Conservation (phyloP, 352 stramenopile genomes). For the Globisporangium polare region DNA sequence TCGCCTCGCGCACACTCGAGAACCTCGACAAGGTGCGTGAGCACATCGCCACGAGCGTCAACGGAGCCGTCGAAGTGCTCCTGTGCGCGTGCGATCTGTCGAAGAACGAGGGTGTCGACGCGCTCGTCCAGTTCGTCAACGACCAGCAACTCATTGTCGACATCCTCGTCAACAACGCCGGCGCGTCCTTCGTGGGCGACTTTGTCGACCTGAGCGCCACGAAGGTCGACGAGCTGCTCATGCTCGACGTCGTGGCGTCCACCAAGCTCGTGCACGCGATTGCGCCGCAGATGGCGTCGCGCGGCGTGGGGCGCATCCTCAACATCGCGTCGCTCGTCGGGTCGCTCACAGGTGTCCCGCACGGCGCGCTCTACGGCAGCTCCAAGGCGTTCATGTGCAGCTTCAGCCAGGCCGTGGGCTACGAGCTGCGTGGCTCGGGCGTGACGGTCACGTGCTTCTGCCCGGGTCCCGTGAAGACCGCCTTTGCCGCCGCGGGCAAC, state of each 20-base stretch:
- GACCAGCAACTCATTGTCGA: conserved; percentile 67
- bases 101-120: conserved; percentile 42
- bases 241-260: conserved; percentile 52
- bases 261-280: conserved; percentile 51
- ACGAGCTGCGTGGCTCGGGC: conserved; percentile 55
- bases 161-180: conserved; percentile 85
- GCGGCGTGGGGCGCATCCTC: conserved; percentile 61
- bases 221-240: conserved; percentile 46
- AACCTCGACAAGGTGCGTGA: conserved; percentile 65
- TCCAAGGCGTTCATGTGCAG: conserved; percentile 63
- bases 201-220: conserved; percentile 25
- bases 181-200: conserved; percentile 32
- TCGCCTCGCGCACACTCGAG: conserved; percentile 52
- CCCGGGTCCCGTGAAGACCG: conserved; percentile 58
- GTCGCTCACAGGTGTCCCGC: conserved; percentile 29
- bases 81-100: conserved; percentile 59
- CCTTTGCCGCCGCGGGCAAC: conserved; percentile 42
- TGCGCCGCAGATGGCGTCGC: conserved; percentile 59
- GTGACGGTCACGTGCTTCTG: conserved; percentile 70
- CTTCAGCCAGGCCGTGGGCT: conserved; percentile 68
- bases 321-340: conserved; percentile 50
- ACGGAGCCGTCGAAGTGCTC: conserved; percentile 48
- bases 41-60: conserved; percentile 62
- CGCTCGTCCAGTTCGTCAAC: conserved; percentile 47
- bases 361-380: conserved; percentile 56